Conservation (phyloP, 148 eudicot species). For the Silene uniflora region DNA sequence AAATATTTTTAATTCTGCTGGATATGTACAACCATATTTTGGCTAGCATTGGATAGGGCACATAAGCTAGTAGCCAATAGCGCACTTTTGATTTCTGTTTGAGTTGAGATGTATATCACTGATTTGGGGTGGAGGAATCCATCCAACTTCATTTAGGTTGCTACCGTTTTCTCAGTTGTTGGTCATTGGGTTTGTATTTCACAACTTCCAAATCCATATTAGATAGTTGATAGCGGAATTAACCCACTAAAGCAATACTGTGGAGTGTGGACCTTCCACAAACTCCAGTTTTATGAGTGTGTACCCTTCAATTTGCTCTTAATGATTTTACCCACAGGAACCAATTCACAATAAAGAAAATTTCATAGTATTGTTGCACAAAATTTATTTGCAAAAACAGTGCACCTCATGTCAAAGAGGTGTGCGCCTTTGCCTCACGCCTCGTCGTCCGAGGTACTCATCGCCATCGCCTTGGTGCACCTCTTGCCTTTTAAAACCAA, state of each 20-base stretch:
- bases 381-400: no score
- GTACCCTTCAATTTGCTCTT: neutral
- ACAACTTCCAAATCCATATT: neutral
- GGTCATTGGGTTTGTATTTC: neutral
- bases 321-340: neutral
- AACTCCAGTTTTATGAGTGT: neutral
- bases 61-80: conserved; percentile 7
- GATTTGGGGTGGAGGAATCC: conserved; percentile 1
- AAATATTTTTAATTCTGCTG: neutral
- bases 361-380: neutral
- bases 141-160: neutral
- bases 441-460: no score
- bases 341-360: neutral
- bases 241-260: neutral
- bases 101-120: neutral
- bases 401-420: no score
- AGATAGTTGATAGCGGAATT: neutral
- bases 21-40: neutral
- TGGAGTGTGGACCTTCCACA: neutral
- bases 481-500: no score
- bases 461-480: no score
- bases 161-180: neutral
- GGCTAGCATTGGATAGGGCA: neutral
- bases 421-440: no score
- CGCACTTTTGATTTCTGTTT: neutral